Conservation (phyloP, 192 early-diverging fungal genomes). For the Spizellomyces punctatus region DNA sequence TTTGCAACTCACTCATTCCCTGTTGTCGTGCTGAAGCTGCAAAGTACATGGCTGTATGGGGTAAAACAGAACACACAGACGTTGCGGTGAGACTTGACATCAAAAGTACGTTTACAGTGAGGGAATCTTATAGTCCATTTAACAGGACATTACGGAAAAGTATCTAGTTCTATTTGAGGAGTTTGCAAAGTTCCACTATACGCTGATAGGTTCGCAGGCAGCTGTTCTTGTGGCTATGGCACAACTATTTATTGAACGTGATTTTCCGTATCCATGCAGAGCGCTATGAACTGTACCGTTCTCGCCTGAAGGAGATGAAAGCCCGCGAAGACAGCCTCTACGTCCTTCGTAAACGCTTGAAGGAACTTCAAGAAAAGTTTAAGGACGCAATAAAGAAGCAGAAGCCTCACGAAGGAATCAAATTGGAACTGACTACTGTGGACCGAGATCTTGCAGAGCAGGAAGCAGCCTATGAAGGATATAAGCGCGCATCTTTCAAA, state of each 20-base stretch:
- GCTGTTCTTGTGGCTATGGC: no score
- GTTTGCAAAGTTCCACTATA: constrained; percentile 17
- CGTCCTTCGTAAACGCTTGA: constrained; percentile 22
- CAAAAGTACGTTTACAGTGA: constrained; percentile 18
- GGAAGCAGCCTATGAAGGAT: constrained; percentile 32
- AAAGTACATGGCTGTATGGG: constrained; percentile 37
- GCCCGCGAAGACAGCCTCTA: constrained; percentile 23
- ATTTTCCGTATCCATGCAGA: constrained; percentile 20
- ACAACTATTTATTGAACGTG: neutral
- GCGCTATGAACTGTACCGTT: constrained; percentile 34
- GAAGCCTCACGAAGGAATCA: constrained; percentile 30
- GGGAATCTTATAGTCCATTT: no score
- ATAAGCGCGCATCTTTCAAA: constrained; percentile 38
- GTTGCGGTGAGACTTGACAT: constrained; percentile 34
- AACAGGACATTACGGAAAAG: constrained; percentile 38
- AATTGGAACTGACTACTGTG: constrained; percentile 30
- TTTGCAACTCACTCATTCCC: neutral
- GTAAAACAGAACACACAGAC: constrained; percentile 39
- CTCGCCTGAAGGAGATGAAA: constrained; percentile 32
- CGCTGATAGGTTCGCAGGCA: constrained; percentile 21
- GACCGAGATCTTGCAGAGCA: constrained; percentile 35
- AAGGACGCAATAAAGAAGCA: constrained; percentile 32
- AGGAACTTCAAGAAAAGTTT: constrained; percentile 35
- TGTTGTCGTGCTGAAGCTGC: constrained; percentile 18
- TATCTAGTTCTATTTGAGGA: constrained; percentile 19